These are phyloP conservation scores for Solanum infundibuliforme DNA, from an alignment of 257 asterid genomes.

Conservation along the genomic window DNA sequence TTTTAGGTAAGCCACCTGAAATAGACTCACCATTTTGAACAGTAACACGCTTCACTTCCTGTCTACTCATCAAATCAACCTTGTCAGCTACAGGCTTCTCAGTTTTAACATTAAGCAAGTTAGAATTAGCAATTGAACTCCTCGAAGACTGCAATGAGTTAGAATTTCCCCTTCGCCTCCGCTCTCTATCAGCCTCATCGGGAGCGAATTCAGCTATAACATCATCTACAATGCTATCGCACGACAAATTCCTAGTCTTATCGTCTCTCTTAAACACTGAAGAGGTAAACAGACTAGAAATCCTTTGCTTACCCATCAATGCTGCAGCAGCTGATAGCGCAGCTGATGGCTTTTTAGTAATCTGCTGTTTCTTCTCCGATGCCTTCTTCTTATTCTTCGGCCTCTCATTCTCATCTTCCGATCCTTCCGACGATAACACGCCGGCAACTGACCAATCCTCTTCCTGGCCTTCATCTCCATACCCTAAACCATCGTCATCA, in stretches of 20 bases:
- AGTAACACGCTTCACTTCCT: conserved; percentile 11
- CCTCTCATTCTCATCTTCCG: conserved; percentile 55
- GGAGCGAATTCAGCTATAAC: conserved; percentile 92
- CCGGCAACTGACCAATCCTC: conserved; percentile 86
- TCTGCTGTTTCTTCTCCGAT: conserved; percentile 57
- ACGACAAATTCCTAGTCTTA: conserved; percentile 31
- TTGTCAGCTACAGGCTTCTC: conserved; percentile 29
- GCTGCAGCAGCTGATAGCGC: conserved; percentile 68
- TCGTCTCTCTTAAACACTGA: conserved; percentile 70
- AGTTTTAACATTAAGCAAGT: conserved; percentile 16
- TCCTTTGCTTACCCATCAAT: conserved; percentile 78
- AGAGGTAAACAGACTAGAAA: conserved; percentile 71
- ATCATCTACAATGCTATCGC: conserved; percentile 78
- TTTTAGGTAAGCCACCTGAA: conserved; percentile 3
- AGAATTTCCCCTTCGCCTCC: conserved; percentile 42
- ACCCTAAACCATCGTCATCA: conserved; percentile 83
- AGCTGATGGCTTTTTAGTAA: conserved; percentile 49
- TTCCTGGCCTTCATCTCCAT: conserved; percentile 93
- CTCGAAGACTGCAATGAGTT: conserved; percentile 9
- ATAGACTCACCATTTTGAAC: conserved; percentile 14
- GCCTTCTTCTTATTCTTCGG: conserved; percentile 45
- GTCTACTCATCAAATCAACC: conserved; percentile 16
- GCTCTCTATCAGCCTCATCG: conserved; percentile 77
- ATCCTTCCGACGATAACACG: conserved; percentile 41
- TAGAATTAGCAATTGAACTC: conserved; percentile 6